Evolutionary conservation across 257 asterid species (phyloP).

Genomic region (Solanum piurae): DNA sequence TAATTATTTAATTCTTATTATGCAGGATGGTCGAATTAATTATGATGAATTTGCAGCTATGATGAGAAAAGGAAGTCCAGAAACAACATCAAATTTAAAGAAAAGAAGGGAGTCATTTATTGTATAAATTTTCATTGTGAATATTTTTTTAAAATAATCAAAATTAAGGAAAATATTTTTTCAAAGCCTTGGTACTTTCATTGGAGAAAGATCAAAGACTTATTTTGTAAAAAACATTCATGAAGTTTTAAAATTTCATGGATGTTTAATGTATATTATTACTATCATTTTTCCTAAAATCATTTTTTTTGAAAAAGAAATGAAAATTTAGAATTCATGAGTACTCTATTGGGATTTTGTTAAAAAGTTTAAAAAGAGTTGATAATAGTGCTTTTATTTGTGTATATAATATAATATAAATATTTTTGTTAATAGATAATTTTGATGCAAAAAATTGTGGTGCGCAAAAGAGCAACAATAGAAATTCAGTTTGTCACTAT

Average conservation of each 20-base stretch:
- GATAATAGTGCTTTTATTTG: neutral
- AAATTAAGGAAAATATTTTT: neutral
- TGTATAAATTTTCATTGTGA: neutral
- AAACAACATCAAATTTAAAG: conserved; percentile 47
- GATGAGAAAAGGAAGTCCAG: conserved; percentile 86
- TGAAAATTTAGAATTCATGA: neutral
- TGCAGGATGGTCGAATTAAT: conserved; percentile 78
- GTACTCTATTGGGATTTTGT: neutral
- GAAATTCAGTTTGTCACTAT: neutral
- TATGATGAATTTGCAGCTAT: conserved; percentile 77
- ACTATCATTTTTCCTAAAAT: neutral
- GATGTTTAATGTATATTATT: neutral
- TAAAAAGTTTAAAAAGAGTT: neutral
- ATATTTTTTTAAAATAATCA: neutral
- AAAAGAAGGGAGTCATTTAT: conserved; percentile 49
- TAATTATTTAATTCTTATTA: neutral
- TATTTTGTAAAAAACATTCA: neutral
- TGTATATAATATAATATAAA: neutral
- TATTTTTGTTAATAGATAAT: neutral
- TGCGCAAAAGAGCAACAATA: neutral
- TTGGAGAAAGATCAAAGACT: neutral
- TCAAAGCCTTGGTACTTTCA: neutral
- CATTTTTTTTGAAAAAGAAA: neutral
- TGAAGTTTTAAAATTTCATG: neutral
- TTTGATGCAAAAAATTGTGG: neutral